Evolutionary conservation across 2,329 filamentous ascomycete species (phyloP), one percentile per base, ranked within the genome.

Genomic region (Trichoderma sp.): DNA sequence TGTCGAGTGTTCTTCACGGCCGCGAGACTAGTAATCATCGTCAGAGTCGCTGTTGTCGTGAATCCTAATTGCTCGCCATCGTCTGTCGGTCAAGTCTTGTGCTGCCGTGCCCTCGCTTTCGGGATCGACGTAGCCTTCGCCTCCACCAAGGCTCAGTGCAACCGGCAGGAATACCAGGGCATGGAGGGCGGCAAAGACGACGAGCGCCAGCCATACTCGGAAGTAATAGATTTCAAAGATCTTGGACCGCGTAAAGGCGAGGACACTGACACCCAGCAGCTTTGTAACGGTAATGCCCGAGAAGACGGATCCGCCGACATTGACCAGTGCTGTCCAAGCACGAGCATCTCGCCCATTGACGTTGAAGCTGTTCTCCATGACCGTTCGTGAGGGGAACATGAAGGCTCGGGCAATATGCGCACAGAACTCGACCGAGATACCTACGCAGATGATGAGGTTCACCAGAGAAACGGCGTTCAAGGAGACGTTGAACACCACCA

Each of bases 181-280:
- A 76, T 99, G 95, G 10, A 89, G 84, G 7, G 92, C 92, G 3
- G 93, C 96, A 76, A 97, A 94, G 10, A 96, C 76, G 12, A 99
- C 93, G 63, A 99, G 85, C 7, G 93, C 90, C 19, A 97, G 81
- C 95, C 95, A 99, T 50, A 99, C 91, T 50, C 95, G 86, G 83
- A 99, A 99, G 78, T 99, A 99, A 79, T 99, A 99, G 65, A 99
- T 92, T 80, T 99, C 96, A 72, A 99, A 99, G 74, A 99, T 99
- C 85, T 98, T 99, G 77, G 92, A 96, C 59, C 91, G 83, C 7
- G 95, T 99, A 73, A 97, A 99, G 0, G 95, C 95, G 21, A 99
- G 82, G 43, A 99, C 95, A 52, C 85, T 89, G 0, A 99, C 94
- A 3, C 95, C 95, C 2, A 99, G 81, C 1, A 99, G 84, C 78